Evolutionary conservation across 2,329 filamentous ascomycete genomes (phyloP), one percentile per base, ranked within the genome.

Genomic region (Emmonsia crescens): DNA sequence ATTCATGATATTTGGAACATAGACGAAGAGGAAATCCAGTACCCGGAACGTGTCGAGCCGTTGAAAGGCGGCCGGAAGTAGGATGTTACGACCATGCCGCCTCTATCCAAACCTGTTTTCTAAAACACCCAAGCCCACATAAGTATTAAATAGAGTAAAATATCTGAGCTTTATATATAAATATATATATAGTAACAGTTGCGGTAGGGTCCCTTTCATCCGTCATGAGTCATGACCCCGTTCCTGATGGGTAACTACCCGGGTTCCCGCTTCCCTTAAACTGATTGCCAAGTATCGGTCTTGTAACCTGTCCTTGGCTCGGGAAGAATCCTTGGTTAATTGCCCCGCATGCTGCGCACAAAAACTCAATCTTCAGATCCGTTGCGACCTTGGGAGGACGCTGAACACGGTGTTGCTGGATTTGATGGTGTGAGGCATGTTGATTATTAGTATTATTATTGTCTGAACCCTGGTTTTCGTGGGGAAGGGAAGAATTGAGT

Each of bases 331-430:
- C 72, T 59, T 75, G 73, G 55, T 76, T 76, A 40, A 74, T 57
- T 42, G 71, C 68, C 29, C 74, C 74, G 52, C 74, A 76, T 1
- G 72, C 69, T 6, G 71, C 73, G 58, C 74, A 76, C 6, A 73
- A 73, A 31, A 76, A 76, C 54, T 75, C 74, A 48, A 76, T 74
- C 62, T 75, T 76, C 61, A 76, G 74, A 48, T 74, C 72, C 10
- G 72, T 71, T 5, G 75, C 65, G 36, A 72, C 65, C 52, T 49
- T 73, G 72, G 10, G 73, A 63, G 19, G 49, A 31, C 49, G 64
- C 63, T 48, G 67, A 57, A 61, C n/a, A 58, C 29, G 63, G n/a
- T 65, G 60, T 38, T 70, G 72, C 33, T 63, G 65, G 16, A 12
- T 29, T 9, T 19, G 21, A 14, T 2, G 3, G 5, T 16, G 21